phyloP scores from a whole-genome alignment of 2,329 filamentous ascomycete genomes.

The Fusarium pseudonygamai region DNA sequence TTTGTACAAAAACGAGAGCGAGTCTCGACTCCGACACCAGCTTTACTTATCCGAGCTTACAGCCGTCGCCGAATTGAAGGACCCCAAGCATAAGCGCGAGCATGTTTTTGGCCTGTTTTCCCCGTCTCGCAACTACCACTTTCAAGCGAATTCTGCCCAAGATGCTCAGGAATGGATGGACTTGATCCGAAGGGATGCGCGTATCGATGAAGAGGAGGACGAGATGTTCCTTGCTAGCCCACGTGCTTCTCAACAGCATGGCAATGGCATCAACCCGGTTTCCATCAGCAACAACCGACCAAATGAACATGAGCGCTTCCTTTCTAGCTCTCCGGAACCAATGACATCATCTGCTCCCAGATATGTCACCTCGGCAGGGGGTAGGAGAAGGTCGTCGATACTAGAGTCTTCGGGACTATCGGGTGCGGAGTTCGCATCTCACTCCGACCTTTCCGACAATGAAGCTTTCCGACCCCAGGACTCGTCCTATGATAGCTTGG shows the following conservation, averaged over 20 bases:
- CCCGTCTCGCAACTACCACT: conserved; percentile 88
- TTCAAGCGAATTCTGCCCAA: conserved; percentile 76
- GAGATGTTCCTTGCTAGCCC: conserved; percentile 81
- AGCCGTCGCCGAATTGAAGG: conserved; percentile 87
- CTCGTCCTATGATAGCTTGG: conserved; percentile 62
- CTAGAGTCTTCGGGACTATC: conserved; percentile 71
- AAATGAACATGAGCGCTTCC: conserved; percentile 53
- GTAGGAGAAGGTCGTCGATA: conserved; percentile 68
- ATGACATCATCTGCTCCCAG: conserved; percentile 48
- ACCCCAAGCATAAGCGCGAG: conserved; percentile 85
- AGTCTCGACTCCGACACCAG: conserved; percentile 88
- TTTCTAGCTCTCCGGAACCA: conserved; percentile 71
- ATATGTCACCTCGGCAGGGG: conserved; percentile 43
- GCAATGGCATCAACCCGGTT: conserved; percentile 34
- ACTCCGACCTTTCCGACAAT: conserved; percentile 86
- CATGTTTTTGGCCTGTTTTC: conserved; percentile 95
- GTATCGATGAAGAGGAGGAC: conserved; percentile 88
- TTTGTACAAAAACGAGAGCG: conserved; percentile 91
- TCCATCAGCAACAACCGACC: conserved; percentile 36
- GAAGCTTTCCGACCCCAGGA: conserved; percentile 61
- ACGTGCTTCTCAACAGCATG: conserved; percentile 59
- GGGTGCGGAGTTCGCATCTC: conserved; percentile 76
- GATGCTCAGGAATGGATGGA: conserved; percentile 91
- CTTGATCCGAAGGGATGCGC: conserved; percentile 79
- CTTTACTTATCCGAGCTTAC: conserved; percentile 90